Percentiles rank a stretch among this genome's conserved stretches.
These are phyloP conservation scores for Pontederia paniculata DNA, from an alignment of 176 grass and related monocot species.

Conservation along the genomic window DNA sequence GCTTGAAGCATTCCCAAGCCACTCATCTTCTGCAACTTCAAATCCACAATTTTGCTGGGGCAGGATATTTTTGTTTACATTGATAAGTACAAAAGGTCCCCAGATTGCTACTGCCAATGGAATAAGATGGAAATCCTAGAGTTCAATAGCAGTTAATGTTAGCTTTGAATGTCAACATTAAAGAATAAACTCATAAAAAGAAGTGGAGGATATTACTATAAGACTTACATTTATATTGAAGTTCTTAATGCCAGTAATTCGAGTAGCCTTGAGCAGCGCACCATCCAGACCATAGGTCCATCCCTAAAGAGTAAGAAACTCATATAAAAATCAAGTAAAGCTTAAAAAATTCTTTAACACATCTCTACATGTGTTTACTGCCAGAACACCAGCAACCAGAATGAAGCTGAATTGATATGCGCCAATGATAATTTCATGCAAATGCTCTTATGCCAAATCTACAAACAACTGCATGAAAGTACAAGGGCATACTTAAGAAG, in stretches of 20 bases:
- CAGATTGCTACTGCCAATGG: conserved; percentile 61
- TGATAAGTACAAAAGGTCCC: conserved; percentile 79
- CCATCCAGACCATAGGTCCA: conserved; percentile 97
- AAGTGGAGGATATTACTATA: conserved; percentile 7
- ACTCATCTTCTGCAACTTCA: conserved; percentile 53
- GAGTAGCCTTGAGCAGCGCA: conserved; percentile 74
- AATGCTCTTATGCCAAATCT: too few species aligned
- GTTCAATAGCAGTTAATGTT: conserved; percentile 12
- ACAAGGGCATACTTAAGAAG: too few species aligned
- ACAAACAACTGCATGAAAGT: too few species aligned
- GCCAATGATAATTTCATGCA: too few species aligned
- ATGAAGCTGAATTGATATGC: too few species aligned
- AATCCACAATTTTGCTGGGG: conserved; percentile 23
- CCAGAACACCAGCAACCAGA: too few species aligned
- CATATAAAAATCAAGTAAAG: conserved; percentile 7
- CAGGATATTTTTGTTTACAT: conserved; percentile 29
- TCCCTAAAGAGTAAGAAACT: conserved; percentile 37
- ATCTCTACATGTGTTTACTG: too few species aligned
- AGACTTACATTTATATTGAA: conserved; percentile 63
- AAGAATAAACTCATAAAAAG: not conserved
- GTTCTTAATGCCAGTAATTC: conserved; percentile 79
- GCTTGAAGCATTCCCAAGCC: conserved; percentile 71
- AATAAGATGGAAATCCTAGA: conserved; percentile 69
- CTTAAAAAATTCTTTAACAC: conserved; percentile 5
- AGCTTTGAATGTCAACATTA: conserved; percentile 5